Conservation (phyloP, 78 protist species). For the Dictyostelium firmibasis region DNA sequence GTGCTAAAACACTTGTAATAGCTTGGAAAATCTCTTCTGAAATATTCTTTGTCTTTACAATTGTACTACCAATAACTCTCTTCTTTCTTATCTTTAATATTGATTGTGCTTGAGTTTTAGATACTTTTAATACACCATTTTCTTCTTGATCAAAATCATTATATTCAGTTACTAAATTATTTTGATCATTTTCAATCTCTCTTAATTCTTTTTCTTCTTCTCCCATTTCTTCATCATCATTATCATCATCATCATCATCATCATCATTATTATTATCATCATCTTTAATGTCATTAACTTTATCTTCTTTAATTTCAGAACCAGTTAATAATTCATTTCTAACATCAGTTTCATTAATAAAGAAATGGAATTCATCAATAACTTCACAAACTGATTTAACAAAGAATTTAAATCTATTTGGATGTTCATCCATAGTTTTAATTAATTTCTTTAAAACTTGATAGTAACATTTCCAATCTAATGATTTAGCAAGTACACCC, state of each 20-base stretch:
- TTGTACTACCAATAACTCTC: neutral
- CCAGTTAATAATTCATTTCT: slow-evolving; percentile 5
- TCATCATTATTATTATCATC: neutral
- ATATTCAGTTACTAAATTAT: neutral
- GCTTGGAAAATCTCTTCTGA: slow-evolving; percentile 60
- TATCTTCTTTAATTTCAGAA: neutral
- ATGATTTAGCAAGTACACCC: slow-evolving; percentile 17
- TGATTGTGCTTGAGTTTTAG: neutral
- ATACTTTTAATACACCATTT: slow-evolving; percentile 13
- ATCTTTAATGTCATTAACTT: neutral
- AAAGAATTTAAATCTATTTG: slow-evolving; percentile 16
- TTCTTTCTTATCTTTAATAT: slow-evolving; percentile 9
- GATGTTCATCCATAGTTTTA: slow-evolving; percentile 47
- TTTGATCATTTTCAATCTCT: neutral
- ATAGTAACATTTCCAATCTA: slow-evolving; percentile 55
- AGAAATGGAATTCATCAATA: slow-evolving; percentile 71
- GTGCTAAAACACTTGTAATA: neutral
- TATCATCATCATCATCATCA: neutral
- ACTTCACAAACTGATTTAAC: slow-evolving; percentile 53
- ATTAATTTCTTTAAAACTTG: slow-evolving; percentile 1
- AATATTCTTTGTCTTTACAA: slow-evolving; percentile 18
- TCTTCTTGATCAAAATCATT: neutral
- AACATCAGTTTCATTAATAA: slow-evolving; percentile 31
- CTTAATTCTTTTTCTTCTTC: neutral
- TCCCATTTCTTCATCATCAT: neutral